These are phyloP conservation scores for Phaeophleospora eucalypticola DNA, from an alignment of 2,329 filamentous ascomycete species.

Conservation along the genomic window DNA sequence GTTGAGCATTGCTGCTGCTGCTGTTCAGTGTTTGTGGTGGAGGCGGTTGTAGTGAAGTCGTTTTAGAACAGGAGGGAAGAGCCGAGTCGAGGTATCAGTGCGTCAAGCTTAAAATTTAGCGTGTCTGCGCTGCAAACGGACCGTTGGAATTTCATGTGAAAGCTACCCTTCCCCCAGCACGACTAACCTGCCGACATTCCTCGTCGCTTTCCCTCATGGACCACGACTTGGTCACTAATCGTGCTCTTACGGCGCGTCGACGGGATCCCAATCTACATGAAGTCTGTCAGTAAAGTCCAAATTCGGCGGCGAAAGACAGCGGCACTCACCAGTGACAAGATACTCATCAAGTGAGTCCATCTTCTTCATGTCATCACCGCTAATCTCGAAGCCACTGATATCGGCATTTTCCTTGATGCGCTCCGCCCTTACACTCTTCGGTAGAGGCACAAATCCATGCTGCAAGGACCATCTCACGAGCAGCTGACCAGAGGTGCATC, in stretches of 20 bases:
- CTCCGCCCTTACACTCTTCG: slow-evolving; percentile 63
- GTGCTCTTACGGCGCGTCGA: slow-evolving; percentile 24
- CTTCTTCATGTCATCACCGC: slow-evolving; percentile 56
- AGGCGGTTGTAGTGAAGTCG: no score
- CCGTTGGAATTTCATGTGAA: no score
- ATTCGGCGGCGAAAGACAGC: not conserved
- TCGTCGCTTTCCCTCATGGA: no score
- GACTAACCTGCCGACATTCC: no score
- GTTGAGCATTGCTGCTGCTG: no score
- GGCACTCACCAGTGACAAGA: slow-evolving; percentile 68
- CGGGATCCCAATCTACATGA: slow-evolving; percentile 33
- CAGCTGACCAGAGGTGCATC: slow-evolving; percentile 67
- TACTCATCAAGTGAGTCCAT: slow-evolving; percentile 67
- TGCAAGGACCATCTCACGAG: slow-evolving; percentile 76
- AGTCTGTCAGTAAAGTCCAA: slow-evolving; percentile 10
- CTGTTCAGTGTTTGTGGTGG: no score
- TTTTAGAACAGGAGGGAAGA: no score
- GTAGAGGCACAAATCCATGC: slow-evolving; percentile 66
- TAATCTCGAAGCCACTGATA: slow-evolving; percentile 59
- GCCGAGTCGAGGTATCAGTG: no score
- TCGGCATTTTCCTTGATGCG: slow-evolving; percentile 63
- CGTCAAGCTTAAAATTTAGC: no score
- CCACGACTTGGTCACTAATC: no score
- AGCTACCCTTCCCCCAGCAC: no score
- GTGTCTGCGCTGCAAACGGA: no score